Conservation (phyloP, 495 filamentous ascomycete genomes). For the Podospora appendiculata region DNA sequence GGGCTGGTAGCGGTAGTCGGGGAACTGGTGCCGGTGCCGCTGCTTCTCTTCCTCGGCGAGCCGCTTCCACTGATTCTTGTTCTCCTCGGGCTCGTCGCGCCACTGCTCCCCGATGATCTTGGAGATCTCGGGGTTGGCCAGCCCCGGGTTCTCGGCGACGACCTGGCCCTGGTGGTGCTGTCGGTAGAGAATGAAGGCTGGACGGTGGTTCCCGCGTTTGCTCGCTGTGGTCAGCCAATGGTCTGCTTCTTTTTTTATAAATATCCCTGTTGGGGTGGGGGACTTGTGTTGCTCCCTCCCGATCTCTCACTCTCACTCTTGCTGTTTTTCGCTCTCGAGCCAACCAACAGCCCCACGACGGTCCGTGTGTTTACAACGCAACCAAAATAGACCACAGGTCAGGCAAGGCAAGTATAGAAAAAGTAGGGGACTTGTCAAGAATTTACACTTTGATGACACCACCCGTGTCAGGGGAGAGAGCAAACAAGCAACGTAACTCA, state of each 20-base stretch:
- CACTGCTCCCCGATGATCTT: slow-evolving; percentile 97
- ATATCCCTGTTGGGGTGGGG: not conserved
- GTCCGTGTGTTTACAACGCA: too few species aligned
- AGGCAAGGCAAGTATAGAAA: not conserved
- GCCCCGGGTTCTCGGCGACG: slow-evolving; percentile 72
- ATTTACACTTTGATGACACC: not conserved
- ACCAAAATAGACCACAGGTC: too few species aligned
- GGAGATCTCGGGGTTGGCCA: slow-evolving; percentile 94
- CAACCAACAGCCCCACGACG: not conserved
- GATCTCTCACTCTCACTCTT: not conserved
- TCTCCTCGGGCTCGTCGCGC: slow-evolving; percentile 64
- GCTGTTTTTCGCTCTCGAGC: not conserved
- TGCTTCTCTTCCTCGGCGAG: slow-evolving; percentile 93
- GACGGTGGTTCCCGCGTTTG: not conserved
- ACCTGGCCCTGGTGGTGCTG: slow-evolving; percentile 85
- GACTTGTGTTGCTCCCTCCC: not conserved
- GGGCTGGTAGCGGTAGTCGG: slow-evolving; percentile 90
- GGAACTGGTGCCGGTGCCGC: slow-evolving; percentile 83
- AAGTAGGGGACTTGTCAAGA: not conserved
- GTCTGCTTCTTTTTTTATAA: not conserved
- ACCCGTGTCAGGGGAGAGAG: slow-evolving; percentile 8
- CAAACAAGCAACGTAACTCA: slow-evolving; percentile 41
- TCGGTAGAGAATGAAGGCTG: slow-evolving; percentile 96
- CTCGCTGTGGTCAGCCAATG: slow-evolving; percentile 27
- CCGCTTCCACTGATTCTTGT: slow-evolving; percentile 80